Percentiles rank a stretch among this genome's conserved stretches.
phyloP scores from a whole-genome alignment of 768 basidiomycete genomes.

The Melanogaster broomeanus region DNA sequence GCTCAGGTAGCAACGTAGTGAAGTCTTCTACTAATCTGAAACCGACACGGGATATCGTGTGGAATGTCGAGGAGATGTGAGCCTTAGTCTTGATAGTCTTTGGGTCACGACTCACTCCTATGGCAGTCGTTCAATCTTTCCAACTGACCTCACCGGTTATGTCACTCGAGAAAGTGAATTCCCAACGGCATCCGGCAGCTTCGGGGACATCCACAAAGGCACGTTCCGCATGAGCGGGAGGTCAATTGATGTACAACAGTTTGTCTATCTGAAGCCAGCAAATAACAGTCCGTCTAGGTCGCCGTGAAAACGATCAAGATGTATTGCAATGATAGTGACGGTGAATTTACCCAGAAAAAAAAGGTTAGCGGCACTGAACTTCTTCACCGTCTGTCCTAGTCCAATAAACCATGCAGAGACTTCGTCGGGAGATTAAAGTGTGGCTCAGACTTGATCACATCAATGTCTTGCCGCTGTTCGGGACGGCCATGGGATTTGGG shows the following conservation, averaged over 20 bases:
- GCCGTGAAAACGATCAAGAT: not conserved
- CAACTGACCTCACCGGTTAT: no score
- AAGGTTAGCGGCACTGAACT: not conserved
- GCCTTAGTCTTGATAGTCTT: no score
- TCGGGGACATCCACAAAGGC: no score
- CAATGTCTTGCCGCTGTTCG: constrained; percentile 21
- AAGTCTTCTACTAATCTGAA: no score
- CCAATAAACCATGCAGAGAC: constrained; percentile 3
- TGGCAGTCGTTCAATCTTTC: no score
- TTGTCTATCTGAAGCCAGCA: not conserved
- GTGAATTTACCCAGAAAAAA: not conserved
- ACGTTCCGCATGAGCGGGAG: no score
- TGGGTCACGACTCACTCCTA: no score
- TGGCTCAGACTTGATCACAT: constrained; percentile 18
- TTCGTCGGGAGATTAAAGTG: constrained; percentile 17
- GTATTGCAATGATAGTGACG: not conserved
- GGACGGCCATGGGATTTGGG: constrained; percentile 19
- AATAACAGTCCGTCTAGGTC: not conserved
- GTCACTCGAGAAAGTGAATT: no score
- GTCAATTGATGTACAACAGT: not conserved
- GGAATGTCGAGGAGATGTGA: no score
- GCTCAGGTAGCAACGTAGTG: no score
- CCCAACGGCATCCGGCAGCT: no score
- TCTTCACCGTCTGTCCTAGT: not conserved
- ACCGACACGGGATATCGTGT: no score